phyloP scores from a whole-genome alignment of 345 rosid species.

The Hibiscus trionum region DNA sequence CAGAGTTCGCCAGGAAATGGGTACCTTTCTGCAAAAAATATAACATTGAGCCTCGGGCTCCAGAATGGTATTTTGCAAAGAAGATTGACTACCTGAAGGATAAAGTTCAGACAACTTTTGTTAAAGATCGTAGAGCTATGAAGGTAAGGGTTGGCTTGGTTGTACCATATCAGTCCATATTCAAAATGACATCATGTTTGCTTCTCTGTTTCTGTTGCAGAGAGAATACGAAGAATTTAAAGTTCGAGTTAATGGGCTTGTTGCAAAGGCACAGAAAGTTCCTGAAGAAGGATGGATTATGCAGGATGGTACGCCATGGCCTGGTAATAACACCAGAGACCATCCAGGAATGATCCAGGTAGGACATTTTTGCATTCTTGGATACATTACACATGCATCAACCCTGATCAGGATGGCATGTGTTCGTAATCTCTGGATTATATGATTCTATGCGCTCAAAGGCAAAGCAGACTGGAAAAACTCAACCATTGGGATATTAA shows the following conservation, averaged over 20 bases:
- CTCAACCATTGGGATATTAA: background rate
- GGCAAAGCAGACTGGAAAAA: background rate
- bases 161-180: background rate
- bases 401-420: background rate
- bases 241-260: constrained; percentile 79
- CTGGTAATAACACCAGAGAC: constrained; percentile 92
- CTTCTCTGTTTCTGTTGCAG: constrained; percentile 33
- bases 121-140: constrained; percentile 96
- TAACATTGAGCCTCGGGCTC: constrained; percentile 87
- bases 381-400: constrained; percentile 3
- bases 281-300: constrained; percentile 97
- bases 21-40: constrained; percentile 87
- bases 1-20: constrained; percentile 93
- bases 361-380: constrained; percentile 1
- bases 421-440: background rate
- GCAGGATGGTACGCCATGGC: constrained; percentile 99
- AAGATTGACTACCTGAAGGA: constrained; percentile 91
- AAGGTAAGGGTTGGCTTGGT: constrained; percentile 37
- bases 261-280: constrained; percentile 73
- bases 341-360: constrained; percentile 99
- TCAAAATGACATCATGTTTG: background rate
- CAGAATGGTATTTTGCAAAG: constrained; percentile 83
- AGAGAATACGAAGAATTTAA: constrained; percentile 94
- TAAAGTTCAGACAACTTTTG: constrained; percentile 85
- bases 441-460: background rate